These are phyloP conservation scores for Cornus suecica DNA, from an alignment of 148 eudicot genomes.

Conservation along the genomic window DNA sequence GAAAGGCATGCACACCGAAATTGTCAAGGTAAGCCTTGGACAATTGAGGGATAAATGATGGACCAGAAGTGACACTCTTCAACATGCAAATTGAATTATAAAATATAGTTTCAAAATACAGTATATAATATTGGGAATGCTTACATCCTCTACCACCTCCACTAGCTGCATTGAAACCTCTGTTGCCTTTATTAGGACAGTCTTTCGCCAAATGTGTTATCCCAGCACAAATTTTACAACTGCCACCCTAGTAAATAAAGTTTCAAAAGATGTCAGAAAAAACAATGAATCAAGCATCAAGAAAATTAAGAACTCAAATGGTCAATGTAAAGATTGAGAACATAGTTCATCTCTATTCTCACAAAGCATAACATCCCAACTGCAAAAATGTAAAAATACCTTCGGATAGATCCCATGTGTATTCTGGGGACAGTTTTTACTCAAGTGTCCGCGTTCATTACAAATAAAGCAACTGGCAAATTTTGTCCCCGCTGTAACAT, in stretches of 20 bases:
- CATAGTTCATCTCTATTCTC: not conserved
- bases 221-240: conserved; percentile 86
- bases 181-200: conserved; percentile 66
- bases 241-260: conserved; percentile 58
- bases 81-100: not conserved
- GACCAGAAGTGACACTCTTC: not conserved
- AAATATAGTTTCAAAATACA: not conserved
- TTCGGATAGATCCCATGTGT: conserved; percentile 96
- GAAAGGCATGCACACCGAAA: not conserved
- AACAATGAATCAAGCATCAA: not conserved
- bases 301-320: not conserved
- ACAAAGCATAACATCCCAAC: not conserved
- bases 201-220: conserved; percentile 86
- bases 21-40: not conserved
- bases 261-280: conserved; percentile 6
- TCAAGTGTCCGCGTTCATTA: conserved; percentile 87
- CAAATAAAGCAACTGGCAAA: conserved; percentile 94
- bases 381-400: conserved; percentile 35
- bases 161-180: conserved; percentile 22
- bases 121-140: conserved; percentile 7
- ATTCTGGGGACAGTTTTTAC: conserved; percentile 88
- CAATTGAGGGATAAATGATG: not conserved
- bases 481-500: conserved; percentile 78
- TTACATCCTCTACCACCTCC: conserved; percentile 44
- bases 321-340: not conserved